phyloP scores from a whole-genome alignment of 2,329 filamentous ascomycete species.

The Apiospora sp. region DNA sequence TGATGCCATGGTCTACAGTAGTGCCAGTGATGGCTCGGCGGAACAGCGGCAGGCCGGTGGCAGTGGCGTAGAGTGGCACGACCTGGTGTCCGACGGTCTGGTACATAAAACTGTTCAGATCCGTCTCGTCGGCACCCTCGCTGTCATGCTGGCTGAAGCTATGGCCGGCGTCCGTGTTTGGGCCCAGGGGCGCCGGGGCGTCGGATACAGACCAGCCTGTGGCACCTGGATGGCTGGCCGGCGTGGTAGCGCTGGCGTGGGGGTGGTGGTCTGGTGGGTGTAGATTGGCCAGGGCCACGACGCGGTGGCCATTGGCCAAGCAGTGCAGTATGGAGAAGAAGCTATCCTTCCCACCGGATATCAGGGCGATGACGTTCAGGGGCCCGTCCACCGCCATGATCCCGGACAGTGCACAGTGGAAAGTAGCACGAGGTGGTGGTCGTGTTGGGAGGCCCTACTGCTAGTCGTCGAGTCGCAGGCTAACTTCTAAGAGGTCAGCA shows the following conservation, averaged over 20 bases:
- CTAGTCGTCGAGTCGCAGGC: not conserved
- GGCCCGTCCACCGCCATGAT: conserved; percentile 51
- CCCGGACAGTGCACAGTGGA: conserved; percentile 23
- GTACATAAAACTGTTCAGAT: conserved; percentile 99
- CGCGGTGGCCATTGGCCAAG: conserved; percentile 80
- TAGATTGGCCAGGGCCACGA: conserved; percentile 91
- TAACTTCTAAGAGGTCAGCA: not conserved
- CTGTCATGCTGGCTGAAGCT: conserved; percentile 22
- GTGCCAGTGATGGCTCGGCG: conserved; percentile 77
- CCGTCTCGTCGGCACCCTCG: conserved; percentile 56
- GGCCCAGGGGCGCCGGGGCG: not conserved
- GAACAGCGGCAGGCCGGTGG: conserved; percentile 84
- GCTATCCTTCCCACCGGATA: conserved; percentile 97
- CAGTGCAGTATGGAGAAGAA: conserved; percentile 94
- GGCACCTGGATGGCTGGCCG: conserved; percentile 24
- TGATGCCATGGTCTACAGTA: conserved; percentile 73
- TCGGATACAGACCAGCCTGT: conserved; percentile 14
- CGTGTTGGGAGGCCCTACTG: not conserved
- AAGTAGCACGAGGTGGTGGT: conserved; percentile 3
- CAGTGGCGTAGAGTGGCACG: conserved; percentile 83
- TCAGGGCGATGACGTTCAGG: conserved; percentile 85
- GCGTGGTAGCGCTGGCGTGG: conserved; percentile 25
- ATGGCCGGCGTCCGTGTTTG: conserved; percentile 23
- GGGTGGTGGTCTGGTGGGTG: conserved; percentile 59
- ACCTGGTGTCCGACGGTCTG: conserved; percentile 93